A percentile compares a stretch with the other conserved stretches of the same genome.
Conservation (phyloP, 345 rosid species). For the Corchorus olitorius region DNA sequence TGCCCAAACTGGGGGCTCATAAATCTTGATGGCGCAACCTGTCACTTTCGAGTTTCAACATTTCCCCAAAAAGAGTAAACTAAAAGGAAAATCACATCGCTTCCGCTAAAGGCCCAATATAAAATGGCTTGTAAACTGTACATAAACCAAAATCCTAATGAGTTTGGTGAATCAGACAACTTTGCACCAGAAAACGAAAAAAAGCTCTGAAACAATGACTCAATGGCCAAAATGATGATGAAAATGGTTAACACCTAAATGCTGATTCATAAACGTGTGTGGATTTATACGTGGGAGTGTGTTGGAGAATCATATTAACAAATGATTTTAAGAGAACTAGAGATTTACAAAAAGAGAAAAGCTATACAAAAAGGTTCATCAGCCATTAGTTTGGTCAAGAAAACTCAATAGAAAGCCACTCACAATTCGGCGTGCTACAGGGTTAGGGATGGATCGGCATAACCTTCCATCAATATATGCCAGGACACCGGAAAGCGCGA, state of each 20-base stretch:
- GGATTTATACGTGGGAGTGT: neutral
- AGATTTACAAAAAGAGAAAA: neutral
- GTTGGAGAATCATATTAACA: neutral
- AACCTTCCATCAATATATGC: constrained; percentile 91
- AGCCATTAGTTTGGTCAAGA: constrained; percentile 52
- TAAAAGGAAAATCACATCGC: neutral
- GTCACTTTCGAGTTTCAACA: constrained; percentile 1
- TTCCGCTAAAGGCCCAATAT: neutral
- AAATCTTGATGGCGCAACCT: neutral
- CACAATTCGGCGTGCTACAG: constrained; percentile 86
- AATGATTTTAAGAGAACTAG: neutral
- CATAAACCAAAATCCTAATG: neutral
- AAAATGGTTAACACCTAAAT: neutral
- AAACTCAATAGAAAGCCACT: constrained; percentile 84
- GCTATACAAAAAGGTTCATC: constrained; percentile 14
- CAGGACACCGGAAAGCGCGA: constrained; percentile 68
- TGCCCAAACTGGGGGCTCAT: constrained; percentile 12
- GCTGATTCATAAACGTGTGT: neutral
- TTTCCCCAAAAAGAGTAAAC: neutral
- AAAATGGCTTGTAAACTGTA: too few relatives aligned
- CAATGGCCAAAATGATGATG: neutral
- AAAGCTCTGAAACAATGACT: neutral
- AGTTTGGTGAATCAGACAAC: neutral
- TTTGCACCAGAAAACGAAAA: neutral
- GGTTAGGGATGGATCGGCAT: constrained; percentile 84